A percentile compares a stretch with the other conserved stretches of the same genome.
phyloP scores from a whole-genome alignment of 169 alveolate genomes.

The Plasmodium fragile region DNA sequence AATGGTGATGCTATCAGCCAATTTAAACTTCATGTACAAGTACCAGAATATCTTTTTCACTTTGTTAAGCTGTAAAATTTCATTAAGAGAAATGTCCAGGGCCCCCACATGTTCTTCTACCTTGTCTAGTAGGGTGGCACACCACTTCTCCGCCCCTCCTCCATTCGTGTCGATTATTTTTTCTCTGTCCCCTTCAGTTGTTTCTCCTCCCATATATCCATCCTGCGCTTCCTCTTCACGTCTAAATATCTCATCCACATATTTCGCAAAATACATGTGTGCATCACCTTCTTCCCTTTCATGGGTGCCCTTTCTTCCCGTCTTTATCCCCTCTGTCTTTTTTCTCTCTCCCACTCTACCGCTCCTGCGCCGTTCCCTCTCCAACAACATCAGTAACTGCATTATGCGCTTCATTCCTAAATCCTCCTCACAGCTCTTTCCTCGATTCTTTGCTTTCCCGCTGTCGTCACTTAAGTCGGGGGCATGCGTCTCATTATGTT shows the following conservation, averaged over 20 bases:
- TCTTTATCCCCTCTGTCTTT: background rate
- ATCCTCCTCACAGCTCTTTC: conserved; percentile 22
- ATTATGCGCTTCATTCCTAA: background rate
- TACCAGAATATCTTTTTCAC: conserved; percentile 63
- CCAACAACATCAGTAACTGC: conserved; percentile 30
- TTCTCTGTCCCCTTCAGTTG: background rate
- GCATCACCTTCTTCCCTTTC: background rate
- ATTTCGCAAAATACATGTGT: background rate
- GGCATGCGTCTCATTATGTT: background rate
- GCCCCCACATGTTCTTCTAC: conserved; percentile 12
- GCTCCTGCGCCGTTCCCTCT: conserved; percentile 2
- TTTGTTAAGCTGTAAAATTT: conserved; percentile 30
- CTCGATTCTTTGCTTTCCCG: background rate
- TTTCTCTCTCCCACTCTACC: background rate
- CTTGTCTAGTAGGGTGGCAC: background rate
- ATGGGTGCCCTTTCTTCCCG: background rate
- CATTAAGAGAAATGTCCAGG: conserved; percentile 27
- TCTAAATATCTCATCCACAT: background rate
- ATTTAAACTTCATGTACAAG: conserved; percentile 35
- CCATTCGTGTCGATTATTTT: background rate
- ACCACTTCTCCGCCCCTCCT: background rate
- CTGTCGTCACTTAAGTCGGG: background rate
- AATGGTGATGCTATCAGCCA: background rate
- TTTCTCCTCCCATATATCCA: background rate
- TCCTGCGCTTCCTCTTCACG: background rate